phyloP scores from a whole-genome alignment of 352 stramenopile genomes.

The Phytophthora megakarya region DNA sequence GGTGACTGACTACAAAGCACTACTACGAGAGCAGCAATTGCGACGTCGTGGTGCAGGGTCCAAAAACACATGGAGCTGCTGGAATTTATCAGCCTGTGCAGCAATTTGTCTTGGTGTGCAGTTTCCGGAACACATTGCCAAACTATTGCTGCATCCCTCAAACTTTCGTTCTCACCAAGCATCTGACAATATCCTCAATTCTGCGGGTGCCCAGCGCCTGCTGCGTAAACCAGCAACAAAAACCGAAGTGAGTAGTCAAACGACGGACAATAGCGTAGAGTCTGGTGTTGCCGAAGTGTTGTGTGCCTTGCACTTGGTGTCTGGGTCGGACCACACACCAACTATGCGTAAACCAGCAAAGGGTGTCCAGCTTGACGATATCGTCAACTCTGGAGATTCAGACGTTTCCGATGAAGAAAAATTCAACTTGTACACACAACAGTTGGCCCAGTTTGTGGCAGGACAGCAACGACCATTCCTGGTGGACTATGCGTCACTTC shows the following conservation, averaged over 20 bases:
- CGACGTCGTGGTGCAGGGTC: slow-evolving; percentile 77
- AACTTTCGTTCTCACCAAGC: slow-evolving; percentile 89
- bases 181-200: slow-evolving; percentile 87
- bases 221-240: slow-evolving; percentile 35
- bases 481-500: slow-evolving; percentile 68
- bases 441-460: slow-evolving; percentile 60
- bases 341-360: slow-evolving; percentile 12
- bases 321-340: slow-evolving; percentile 38
- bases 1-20: slow-evolving; percentile 96
- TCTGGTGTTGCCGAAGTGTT: slow-evolving; percentile 11
- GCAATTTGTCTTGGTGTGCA: slow-evolving; percentile 85
- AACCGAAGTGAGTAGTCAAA: background rate
- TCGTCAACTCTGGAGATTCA: slow-evolving; percentile 27
- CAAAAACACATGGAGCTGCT: slow-evolving; percentile 92
- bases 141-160: slow-evolving; percentile 71
- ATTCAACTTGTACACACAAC: slow-evolving; percentile 65
- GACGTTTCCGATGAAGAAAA: slow-evolving; percentile 42
- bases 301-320: slow-evolving; percentile 38
- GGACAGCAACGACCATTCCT: slow-evolving; percentile 84
- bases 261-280: slow-evolving; percentile 2
- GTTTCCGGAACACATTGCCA: slow-evolving; percentile 71
- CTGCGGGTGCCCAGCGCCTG: slow-evolving; percentile 61
- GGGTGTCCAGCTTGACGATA: slow-evolving; percentile 29
- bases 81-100: slow-evolving; percentile 82
- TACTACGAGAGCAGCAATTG: slow-evolving; percentile 90